A percentile compares a stretch with the other conserved stretches of the same genome.
phyloP scores from a whole-genome alignment of 257 asterid genomes.

The Leptodermis oblonga region DNA sequence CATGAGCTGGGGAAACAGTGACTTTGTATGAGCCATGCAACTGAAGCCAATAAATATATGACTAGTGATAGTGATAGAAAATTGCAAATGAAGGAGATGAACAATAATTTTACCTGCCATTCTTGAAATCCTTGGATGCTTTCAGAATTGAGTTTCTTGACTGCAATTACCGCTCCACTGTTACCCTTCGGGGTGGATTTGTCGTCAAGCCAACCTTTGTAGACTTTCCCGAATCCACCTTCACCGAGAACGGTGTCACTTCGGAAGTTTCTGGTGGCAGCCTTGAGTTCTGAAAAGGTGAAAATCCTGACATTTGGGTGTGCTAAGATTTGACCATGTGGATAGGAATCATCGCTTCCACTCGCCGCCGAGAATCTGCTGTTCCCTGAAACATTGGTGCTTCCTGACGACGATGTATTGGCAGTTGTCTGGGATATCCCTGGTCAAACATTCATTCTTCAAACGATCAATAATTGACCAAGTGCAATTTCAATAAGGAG shows the following conservation, averaged over 20 bases:
- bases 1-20: no score
- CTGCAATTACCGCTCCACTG: constrained; percentile 56
- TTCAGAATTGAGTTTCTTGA: constrained; percentile 66
- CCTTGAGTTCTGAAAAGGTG: constrained; percentile 52
- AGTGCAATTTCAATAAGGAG: no score
- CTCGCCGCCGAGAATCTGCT: constrained; percentile 34
- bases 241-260: constrained; percentile 76
- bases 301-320: constrained; percentile 59
- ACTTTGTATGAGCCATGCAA: no score
- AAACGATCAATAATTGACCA: no score
- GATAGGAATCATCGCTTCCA: constrained; percentile 21
- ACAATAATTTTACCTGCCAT: constrained; percentile 87
- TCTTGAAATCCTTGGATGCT: constrained; percentile 73
- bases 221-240: constrained; percentile 94
- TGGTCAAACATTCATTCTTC: constrained; percentile 44
- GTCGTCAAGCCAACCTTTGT: constrained; percentile 84
- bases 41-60: no score
- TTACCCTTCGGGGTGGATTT: constrained; percentile 34
- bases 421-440: constrained; percentile 31
- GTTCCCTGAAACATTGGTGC: constrained; percentile 29
- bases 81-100: no score
- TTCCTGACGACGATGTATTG: constrained; percentile 18
- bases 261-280: constrained; percentile 68
- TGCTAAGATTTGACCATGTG: constrained; percentile 45
- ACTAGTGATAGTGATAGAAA: no score